These are phyloP conservation scores for Macrophomina phaseolina DNA, from an alignment of 2,329 filamentous ascomycete species.

Conservation along the genomic window DNA sequence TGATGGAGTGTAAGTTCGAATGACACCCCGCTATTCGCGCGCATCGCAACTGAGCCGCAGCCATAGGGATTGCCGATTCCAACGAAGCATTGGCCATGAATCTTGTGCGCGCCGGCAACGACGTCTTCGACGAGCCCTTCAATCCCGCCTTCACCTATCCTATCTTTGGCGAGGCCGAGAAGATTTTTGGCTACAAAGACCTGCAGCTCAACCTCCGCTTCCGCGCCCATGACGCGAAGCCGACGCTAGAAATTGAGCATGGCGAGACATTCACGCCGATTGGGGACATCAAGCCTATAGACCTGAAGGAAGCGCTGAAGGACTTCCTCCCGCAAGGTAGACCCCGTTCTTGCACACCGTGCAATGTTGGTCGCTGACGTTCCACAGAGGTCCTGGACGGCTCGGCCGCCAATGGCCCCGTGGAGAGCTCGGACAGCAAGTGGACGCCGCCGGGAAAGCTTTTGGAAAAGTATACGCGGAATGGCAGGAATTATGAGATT, in stretches of 20 bases:
- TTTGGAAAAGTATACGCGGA: conserved; percentile 66
- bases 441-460: conserved; percentile 79
- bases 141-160: conserved; percentile 87
- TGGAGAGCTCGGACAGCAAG: conserved; percentile 51
- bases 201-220: conserved; percentile 77
- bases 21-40: not conserved
- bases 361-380: conserved; percentile 19
- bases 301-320: conserved; percentile 68
- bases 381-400: conserved; percentile 64
- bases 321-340: conserved; percentile 71
- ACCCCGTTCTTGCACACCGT: conserved; percentile 33
- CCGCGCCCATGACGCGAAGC: conserved; percentile 75
- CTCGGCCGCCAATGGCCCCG: conserved; percentile 9
- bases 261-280: conserved; percentile 72
- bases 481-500: conserved; percentile 75
- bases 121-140: conserved; percentile 68
- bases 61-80: conserved; percentile 37
- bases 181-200: conserved; percentile 86
- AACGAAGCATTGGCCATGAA: conserved; percentile 48
- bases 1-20: conserved; percentile 40
- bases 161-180: conserved; percentile 92
- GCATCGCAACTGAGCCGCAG: conserved; percentile 14
- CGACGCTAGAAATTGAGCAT: conserved; percentile 74
- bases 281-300: conserved; percentile 70
- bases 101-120: conserved; percentile 39